phyloP scores from a whole-genome alignment of 2,329 filamentous ascomycete species.

The Botrytis pseudocinerea region DNA sequence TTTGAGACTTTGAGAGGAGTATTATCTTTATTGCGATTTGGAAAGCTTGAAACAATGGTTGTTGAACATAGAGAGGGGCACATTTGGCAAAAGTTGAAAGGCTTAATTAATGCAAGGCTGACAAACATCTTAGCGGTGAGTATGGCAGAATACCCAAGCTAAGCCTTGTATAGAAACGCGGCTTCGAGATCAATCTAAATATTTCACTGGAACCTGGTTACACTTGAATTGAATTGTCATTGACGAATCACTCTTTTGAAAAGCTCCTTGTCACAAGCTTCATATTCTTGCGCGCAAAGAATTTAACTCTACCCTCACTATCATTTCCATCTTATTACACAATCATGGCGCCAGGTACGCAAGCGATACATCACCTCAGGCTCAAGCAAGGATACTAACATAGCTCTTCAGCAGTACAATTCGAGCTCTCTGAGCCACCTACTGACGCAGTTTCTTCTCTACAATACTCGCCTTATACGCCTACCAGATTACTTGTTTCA shows the following conservation, averaged over 20 bases:
- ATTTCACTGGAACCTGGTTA: slow-evolving; percentile 9
- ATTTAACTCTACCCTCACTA: neutral
- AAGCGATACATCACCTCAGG: slow-evolving; percentile 10
- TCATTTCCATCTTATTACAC: neutral
- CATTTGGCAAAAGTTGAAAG: slow-evolving; percentile 3
- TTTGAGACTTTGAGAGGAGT: neutral
- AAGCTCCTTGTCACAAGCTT: neutral
- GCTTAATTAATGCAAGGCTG: slow-evolving; percentile 17
- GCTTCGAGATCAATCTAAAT: slow-evolving; percentile 19
- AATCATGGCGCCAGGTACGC: slow-evolving; percentile 42
- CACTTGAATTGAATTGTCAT: neutral
- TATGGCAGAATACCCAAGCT: neutral
- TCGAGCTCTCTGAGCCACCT: slow-evolving; percentile 79
- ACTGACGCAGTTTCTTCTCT: slow-evolving; percentile 84
- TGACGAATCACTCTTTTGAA: neutral
- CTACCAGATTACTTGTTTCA: slow-evolving; percentile 77
- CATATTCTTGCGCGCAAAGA: neutral
- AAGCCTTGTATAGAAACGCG: slow-evolving; percentile 14
- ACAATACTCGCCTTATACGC: slow-evolving; percentile 77
- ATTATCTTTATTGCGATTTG: neutral
- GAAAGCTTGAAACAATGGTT: neutral
- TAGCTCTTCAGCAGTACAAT: slow-evolving; percentile 62
- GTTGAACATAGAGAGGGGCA: slow-evolving; percentile 10
- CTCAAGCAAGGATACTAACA: slow-evolving; percentile 22
- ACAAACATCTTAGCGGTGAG: slow-evolving; percentile 11